These are phyloP conservation scores for Populus deltoides DNA, from an alignment of 345 rosid genomes.

Conservation along the genomic window DNA sequence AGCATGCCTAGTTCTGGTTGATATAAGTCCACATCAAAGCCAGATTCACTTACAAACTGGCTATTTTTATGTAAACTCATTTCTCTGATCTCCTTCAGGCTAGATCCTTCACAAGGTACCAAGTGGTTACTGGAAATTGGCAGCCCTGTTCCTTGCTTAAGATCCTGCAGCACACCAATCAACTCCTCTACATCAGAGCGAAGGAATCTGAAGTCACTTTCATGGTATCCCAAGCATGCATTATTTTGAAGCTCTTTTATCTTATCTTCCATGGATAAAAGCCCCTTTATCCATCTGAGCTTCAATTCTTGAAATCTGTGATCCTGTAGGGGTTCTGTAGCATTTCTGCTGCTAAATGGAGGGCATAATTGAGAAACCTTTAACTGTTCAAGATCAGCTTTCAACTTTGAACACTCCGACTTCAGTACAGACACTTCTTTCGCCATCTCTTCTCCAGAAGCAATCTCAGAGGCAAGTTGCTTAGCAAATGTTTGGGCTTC, in stretches of 20 bases:
- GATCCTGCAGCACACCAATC: constrained; percentile 58
- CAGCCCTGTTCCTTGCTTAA: constrained; percentile 63
- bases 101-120: constrained; percentile 37
- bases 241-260: constrained; percentile 68
- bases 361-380: constrained; percentile 35
- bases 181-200: constrained; percentile 62
- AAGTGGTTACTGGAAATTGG: constrained; percentile 38
- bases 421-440: constrained; percentile 74
- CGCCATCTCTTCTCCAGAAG: constrained; percentile 70
- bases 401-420: constrained; percentile 74
- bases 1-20: constrained; percentile 75
- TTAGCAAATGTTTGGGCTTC: constrained; percentile 64
- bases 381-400: constrained; percentile 57
- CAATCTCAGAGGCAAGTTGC: constrained; percentile 73
- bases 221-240: constrained; percentile 60
- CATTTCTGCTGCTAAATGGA: constrained; percentile 31
- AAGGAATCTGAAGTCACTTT: constrained; percentile 55
- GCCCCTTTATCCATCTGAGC: constrained; percentile 62
- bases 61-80: constrained; percentile 40
- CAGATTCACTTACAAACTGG: constrained; percentile 42
- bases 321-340: constrained; percentile 35
- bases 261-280: constrained; percentile 66
- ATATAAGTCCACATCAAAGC: constrained; percentile 57
- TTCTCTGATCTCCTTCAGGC: constrained; percentile 36
- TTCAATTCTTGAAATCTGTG: constrained; percentile 45